Evolutionary conservation across 1,284 basidiomycete species (phyloP).

Genomic region (Cryptococcus sp.): DNA sequence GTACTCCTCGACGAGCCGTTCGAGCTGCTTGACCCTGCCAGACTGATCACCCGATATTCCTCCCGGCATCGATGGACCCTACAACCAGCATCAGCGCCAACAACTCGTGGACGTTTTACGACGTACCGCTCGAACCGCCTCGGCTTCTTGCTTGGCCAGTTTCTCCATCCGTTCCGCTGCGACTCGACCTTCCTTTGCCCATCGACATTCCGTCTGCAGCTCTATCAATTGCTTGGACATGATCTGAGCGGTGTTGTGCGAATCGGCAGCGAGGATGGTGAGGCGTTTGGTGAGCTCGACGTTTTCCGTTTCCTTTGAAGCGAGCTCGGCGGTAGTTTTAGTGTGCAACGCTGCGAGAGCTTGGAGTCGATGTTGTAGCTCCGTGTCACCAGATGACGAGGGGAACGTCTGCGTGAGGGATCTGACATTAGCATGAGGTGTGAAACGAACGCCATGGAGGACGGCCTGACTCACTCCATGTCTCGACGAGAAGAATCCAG

Average conservation of each 20-base stretch:
- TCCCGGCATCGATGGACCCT: conserved; percentile 8
- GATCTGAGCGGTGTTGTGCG: conserved; percentile 17
- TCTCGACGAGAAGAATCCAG: conserved; percentile 40
- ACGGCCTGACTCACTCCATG: conserved; percentile 46
- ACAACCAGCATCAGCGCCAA: conserved; percentile 1
- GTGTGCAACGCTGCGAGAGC: conserved; percentile 32
- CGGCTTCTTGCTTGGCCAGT: conserved; percentile 33
- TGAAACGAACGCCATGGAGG: not conserved
- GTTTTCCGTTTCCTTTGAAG: conserved; percentile 25
- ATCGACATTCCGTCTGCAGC: conserved; percentile 37
- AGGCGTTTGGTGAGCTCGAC: conserved; percentile 27
- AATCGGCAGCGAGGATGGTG: conserved; percentile 23
- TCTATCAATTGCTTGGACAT: conserved; percentile 25
- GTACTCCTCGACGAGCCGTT: conserved; percentile 30
- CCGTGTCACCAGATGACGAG: conserved; percentile 16
- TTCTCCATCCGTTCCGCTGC: conserved; percentile 36
- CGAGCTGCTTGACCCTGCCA: conserved; percentile 22
- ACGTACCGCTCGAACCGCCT: conserved; percentile 13
- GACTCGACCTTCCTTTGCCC: conserved; percentile 38
- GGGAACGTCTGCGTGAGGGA: conserved; percentile 39
- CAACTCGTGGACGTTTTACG: not conserved
- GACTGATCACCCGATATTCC: conserved; percentile 14
- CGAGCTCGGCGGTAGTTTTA: conserved; percentile 27
- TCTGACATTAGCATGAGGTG: conserved; percentile 10
- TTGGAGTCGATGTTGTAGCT: conserved; percentile 32